These are phyloP conservation scores for Penicillium sp. DNA, from an alignment of 2,329 filamentous ascomycete species.

Conservation along the genomic window DNA sequence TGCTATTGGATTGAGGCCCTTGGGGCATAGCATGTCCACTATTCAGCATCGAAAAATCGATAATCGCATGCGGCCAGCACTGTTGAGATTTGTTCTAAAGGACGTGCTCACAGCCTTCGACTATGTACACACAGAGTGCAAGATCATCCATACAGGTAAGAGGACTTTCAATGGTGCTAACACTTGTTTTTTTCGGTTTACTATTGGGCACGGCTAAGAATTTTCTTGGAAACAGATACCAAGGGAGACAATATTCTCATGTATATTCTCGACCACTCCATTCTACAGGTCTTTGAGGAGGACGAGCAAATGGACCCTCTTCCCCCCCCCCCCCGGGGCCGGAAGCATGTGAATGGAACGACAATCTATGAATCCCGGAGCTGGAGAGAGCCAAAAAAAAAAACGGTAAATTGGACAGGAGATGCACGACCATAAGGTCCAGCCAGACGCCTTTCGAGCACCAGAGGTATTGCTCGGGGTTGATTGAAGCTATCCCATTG, in stretches of 20 bases:
- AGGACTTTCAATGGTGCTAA: slow-evolving; percentile 30
- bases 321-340: too few species aligned
- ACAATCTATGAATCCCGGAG: background rate
- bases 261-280: background rate
- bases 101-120: background rate
- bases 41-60: background rate
- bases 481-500: slow-evolving; percentile 48
- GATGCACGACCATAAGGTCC: slow-evolving; percentile 30
- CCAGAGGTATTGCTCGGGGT: background rate
- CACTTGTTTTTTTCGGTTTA: background rate
- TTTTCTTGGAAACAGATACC: background rate
- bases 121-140: slow-evolving; percentile 7
- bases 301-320: background rate
- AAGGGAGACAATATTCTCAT: background rate
- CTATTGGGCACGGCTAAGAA: too few species aligned
- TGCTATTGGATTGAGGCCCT: too few species aligned
- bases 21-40: too few species aligned
- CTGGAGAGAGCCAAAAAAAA: background rate
- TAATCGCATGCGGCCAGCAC: background rate
- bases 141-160: slow-evolving; percentile 18
- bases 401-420: too few species aligned
- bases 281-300: background rate
- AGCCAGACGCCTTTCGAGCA: slow-evolving; percentile 38
- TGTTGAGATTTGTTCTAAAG: background rate
- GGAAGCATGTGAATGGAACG: background rate